These are phyloP conservation scores for Pseudotsuga menziesii DNA, from an alignment of 75 land plant genomes.

Conservation along the genomic window DNA sequence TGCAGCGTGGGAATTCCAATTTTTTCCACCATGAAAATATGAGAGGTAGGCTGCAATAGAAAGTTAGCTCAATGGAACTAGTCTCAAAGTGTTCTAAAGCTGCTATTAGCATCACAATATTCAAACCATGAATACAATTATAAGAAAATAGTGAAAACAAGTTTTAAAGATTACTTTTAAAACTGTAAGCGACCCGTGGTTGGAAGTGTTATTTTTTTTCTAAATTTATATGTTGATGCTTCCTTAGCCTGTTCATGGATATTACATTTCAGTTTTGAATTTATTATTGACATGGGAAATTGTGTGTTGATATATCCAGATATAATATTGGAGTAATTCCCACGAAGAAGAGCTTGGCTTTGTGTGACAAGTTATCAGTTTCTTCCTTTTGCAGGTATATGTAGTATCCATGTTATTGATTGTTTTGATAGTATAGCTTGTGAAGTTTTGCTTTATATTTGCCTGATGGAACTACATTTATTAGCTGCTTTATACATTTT, in stretches of 20 bases:
- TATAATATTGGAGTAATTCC: constrained; percentile 87
- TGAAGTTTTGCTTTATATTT: constrained; percentile 5
- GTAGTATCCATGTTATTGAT: neutral
- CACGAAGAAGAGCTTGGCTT: constrained; percentile 67
- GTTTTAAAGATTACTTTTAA: no score
- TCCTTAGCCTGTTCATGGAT: neutral
- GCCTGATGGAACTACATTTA: neutral
- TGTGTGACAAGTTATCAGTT: constrained; percentile 73
- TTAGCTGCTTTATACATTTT: neutral
- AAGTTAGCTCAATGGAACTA: no score
- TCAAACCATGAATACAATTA: no score
- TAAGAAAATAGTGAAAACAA: no score
- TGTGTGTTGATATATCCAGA: constrained; percentile 22
- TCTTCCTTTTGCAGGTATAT: constrained; percentile 80
- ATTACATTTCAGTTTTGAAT: neutral
- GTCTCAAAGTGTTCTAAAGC: no score
- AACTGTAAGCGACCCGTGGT: no score
- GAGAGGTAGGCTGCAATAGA: no score
- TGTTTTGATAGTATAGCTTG: constrained; percentile 1
- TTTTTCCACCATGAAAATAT: no score
- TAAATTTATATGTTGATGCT: neutral
- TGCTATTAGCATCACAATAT: no score
- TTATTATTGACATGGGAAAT: neutral
- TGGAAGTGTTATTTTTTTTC: neutral
- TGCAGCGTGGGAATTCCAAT: no score